phyloP scores from a whole-genome alignment of 805 yeast genomes.

The Candida nitratophila region DNA sequence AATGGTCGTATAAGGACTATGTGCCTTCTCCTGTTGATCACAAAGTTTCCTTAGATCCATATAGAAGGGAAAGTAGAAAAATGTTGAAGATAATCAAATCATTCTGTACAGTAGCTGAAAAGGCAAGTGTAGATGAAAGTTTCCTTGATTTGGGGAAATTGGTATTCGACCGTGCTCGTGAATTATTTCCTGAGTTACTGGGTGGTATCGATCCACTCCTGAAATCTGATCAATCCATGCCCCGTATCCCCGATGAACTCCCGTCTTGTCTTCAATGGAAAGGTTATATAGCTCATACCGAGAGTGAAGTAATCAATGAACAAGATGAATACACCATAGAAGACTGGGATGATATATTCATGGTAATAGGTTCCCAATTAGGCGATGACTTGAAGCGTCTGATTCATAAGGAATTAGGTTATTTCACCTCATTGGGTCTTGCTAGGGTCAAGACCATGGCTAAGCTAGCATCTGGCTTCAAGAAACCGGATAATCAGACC shows the following conservation, averaged over 20 bases:
- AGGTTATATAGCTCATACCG: slow-evolving; percentile 19
- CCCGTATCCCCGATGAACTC: slow-evolving; percentile 34
- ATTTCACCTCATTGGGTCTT: slow-evolving; percentile 87
- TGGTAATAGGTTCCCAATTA: slow-evolving; percentile 58
- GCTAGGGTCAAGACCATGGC: slow-evolving; percentile 72
- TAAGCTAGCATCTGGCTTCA: slow-evolving; percentile 78
- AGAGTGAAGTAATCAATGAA: slow-evolving; percentile 15
- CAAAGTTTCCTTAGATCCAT: slow-evolving; percentile 88
- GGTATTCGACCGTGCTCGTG: slow-evolving; percentile 37
- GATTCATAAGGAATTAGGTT: slow-evolving; percentile 53
- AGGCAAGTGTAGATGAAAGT: slow-evolving; percentile 94
- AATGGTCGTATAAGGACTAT: slow-evolving; percentile 65
- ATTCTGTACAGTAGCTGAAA: slow-evolving; percentile 68
- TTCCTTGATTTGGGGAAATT: slow-evolving; percentile 76
- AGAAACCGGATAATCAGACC: slow-evolving; percentile 85
- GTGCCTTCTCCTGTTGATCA: slow-evolving; percentile 55
- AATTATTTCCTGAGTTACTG: slow-evolving; percentile 40
- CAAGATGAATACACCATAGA: slow-evolving; percentile 6
- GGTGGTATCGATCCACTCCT: slow-evolving; percentile 4
- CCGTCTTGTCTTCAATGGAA: slow-evolving; percentile 25
- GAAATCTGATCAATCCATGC: slow-evolving; percentile 26
- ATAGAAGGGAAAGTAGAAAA: slow-evolving; percentile 79
- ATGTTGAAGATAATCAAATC: slow-evolving; percentile 58
- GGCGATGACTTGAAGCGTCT: slow-evolving; percentile 46
- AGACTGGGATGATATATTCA: slow-evolving; percentile 81